Conservation (phyloP, 345 rosid species). For the Pugionium dolabratum region DNA sequence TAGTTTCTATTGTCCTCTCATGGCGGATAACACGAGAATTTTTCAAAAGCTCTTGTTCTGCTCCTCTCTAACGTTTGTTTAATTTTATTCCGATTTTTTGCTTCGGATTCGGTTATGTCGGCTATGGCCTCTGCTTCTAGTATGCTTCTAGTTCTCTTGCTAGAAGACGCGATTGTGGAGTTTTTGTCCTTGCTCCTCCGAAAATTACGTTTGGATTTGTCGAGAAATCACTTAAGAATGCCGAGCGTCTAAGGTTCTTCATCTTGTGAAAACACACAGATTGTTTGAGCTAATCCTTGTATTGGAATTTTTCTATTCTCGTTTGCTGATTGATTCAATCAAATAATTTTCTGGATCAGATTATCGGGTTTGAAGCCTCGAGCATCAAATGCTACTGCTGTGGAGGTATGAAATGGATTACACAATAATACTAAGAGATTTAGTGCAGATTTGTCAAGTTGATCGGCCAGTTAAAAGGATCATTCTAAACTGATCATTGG, state of each 20-base stretch:
- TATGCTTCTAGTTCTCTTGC: slow-evolving; percentile 26
- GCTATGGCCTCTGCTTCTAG: slow-evolving; percentile 44
- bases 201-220: slow-evolving; percentile 26
- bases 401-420: slow-evolving; percentile 62
- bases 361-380: slow-evolving; percentile 47
- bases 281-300: too few relatives aligned
- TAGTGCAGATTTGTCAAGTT: too few relatives aligned
- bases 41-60: slow-evolving; percentile 21
- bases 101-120: slow-evolving; percentile 27
- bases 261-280: too few relatives aligned
- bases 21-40: slow-evolving; percentile 42
- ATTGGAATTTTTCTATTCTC: too few relatives aligned
- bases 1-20: slow-evolving; percentile 37
- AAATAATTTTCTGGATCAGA: slow-evolving; percentile 41
- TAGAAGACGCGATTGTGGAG: slow-evolving; percentile 20
- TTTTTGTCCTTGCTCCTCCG: slow-evolving; percentile 26
- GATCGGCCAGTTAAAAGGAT: too few relatives aligned
- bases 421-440: background rate
- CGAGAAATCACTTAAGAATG: slow-evolving; percentile 27
- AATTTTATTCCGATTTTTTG: background rate
- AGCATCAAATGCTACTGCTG: slow-evolving; percentile 68
- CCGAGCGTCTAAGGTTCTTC: slow-evolving; percentile 29
- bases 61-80: slow-evolving; percentile 24
- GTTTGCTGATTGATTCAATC: too few relatives aligned
- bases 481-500: too few relatives aligned